Conservation (phyloP, 2,329 filamentous ascomycete species). For the Penicillium sp. region DNA sequence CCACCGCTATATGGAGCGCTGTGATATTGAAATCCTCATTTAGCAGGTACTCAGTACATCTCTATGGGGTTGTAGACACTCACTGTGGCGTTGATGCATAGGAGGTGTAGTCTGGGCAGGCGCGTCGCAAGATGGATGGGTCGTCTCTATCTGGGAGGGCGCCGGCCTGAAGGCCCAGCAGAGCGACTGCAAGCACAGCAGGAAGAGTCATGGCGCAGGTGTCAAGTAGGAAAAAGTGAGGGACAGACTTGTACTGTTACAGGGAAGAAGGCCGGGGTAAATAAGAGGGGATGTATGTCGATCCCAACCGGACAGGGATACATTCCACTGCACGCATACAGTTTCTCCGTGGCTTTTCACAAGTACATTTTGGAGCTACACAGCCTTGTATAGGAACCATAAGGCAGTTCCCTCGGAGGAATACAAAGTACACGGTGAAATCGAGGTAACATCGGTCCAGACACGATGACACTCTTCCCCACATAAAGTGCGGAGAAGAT, state of each 20-base stretch:
- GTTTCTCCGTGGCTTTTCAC: not conserved
- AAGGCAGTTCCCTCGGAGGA: constrained; percentile 2
- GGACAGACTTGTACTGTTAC: not conserved
- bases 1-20: constrained; percentile 80
- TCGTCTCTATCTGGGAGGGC: constrained; percentile 26
- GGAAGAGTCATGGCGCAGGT: constrained; percentile 14
- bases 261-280: constrained; percentile 11
- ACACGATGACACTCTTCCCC: constrained; percentile 18
- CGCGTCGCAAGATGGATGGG: constrained; percentile 38
- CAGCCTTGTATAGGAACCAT: not conserved
- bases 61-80: constrained; percentile 26
- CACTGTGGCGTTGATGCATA: constrained; percentile 64
- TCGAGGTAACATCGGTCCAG: constrained; percentile 22
- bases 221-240: not conserved
- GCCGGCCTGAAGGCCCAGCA: constrained; percentile 18
- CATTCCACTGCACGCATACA: constrained; percentile 17
- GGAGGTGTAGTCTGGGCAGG: constrained; percentile 65
- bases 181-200: constrained; percentile 12
- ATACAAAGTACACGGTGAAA: constrained; percentile 13
- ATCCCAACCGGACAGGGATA: constrained; percentile 21
- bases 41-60: not conserved
- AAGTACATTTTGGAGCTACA: not conserved
- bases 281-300: constrained; percentile 22
- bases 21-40: not conserved
- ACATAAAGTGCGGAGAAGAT: constrained; percentile 26